Evolutionary conservation across 1,284 basidiomycete species (phyloP), one percentile per base, ranked within the genome.

Genomic region (Cutaneotrichosporon spelunceum): DNA sequence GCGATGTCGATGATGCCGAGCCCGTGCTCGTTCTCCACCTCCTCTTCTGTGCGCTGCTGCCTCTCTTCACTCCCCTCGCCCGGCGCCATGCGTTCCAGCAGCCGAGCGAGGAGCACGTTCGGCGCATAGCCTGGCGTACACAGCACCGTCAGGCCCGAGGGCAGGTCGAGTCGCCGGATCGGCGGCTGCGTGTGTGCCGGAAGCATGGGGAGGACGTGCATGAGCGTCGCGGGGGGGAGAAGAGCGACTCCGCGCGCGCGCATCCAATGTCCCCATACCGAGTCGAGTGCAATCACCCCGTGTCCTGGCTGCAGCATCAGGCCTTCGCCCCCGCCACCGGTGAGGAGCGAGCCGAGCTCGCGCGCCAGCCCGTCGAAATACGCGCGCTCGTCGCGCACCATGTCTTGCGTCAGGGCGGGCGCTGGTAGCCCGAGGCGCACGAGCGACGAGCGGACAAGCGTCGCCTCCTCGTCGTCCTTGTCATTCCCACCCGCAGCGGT

Each of bases 231-330:
- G 0, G 95, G 95, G 2, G 94, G 89, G 33, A 97, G 86, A 45
- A 98, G 84, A 3, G 94, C 93, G 56, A 97, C 88, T 55, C 95
- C 95, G 62, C 95, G 82, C 2, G 92, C 93, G 56, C 95, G 87
- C 77, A 98, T 98, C 95, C 95, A 99, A 1, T 90, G 85, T 48
- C 93, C 93, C 95, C 95, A 99, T 0, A 93, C 89, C 76, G 97
- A 93, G 75, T 99, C 95, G 21, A 98, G 81, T 0, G 88, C 90
- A 24, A 97, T 83, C 19, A 98, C 84, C 0, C 91, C 93, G 45
- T 62, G 58, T 71, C 72, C 58, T 66, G 57, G 33, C 34, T 59
- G 59, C 19, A 63, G 65, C 75, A 71, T 79, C 75, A 74, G 66
- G 19, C 73, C 78, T 29, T 61, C 70, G 59, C 60, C 70, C n/a